Percentiles rank a stretch among this genome's conserved stretches.
phyloP scores from a whole-genome alignment of 768 basidiomycete species.

The Pluteus cervinus region DNA sequence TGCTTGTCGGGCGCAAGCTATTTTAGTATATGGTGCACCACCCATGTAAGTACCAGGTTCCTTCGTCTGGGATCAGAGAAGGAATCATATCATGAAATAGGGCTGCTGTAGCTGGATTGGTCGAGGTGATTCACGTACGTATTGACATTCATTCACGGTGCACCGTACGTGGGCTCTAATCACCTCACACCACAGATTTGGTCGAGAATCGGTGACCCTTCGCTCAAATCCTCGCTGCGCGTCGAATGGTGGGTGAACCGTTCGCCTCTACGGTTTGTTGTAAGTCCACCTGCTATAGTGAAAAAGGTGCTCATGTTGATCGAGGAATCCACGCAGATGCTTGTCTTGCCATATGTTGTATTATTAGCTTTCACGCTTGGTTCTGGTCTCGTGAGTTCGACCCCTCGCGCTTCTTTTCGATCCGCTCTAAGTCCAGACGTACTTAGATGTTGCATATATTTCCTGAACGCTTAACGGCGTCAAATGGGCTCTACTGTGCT shows the following conservation, averaged over 20 bases:
- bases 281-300: constrained; percentile 4
- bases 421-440: too few species aligned
- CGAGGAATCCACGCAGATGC: constrained; percentile 11
- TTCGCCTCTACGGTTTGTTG: too few species aligned
- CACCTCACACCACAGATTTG: background rate
- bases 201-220: too few species aligned
- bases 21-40: constrained; percentile 44
- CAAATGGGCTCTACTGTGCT: constrained; percentile 48
- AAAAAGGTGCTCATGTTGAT: background rate
- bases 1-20: constrained; percentile 46
- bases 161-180: too few species aligned
- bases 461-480: constrained; percentile 17
- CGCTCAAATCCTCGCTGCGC: too few species aligned
- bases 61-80: constrained; percentile 3
- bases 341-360: constrained; percentile 27
- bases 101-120: constrained; percentile 34
- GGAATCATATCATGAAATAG: constrained; percentile 16
- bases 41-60: constrained; percentile 50
- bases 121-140: constrained; percentile 34
- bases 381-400: constrained; percentile 33
- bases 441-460: constrained; percentile 13
- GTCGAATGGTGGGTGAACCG: too few species aligned
- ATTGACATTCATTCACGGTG: too few species aligned
- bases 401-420: too few species aligned
- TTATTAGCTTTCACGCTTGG: constrained; percentile 34